A percentile compares a stretch with the other conserved stretches of the same genome.
These are phyloP conservation scores for Neodidymelliopsis sp. DNA, from an alignment of 2,329 filamentous ascomycete genomes.

Conservation along the genomic window DNA sequence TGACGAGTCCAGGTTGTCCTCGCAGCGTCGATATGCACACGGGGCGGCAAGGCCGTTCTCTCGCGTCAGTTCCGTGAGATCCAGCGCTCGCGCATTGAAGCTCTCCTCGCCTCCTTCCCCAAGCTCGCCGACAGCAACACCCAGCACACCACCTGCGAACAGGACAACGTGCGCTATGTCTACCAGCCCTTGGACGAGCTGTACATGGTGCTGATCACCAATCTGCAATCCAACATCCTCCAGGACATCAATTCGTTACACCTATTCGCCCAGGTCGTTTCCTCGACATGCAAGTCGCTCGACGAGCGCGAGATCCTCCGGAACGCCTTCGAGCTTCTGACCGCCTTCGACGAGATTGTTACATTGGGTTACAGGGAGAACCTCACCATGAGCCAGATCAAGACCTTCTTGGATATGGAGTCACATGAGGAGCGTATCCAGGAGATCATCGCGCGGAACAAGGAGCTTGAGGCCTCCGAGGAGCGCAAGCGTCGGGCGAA, in stretches of 20 bases:
- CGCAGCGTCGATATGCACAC: constrained; percentile 97
- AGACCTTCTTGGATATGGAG: constrained; percentile 99
- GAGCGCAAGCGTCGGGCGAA: constrained; percentile 99
- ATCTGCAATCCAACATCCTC: constrained; percentile 98
- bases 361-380: constrained; percentile 97
- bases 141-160: constrained; percentile 97
- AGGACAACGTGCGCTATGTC: constrained; percentile 99
- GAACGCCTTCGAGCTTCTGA: constrained; percentile 95
- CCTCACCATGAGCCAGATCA: constrained; percentile 94
- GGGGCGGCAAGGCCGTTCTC: constrained; percentile 96
- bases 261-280: constrained; percentile 96
- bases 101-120: constrained; percentile 93
- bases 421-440: constrained; percentile 98
- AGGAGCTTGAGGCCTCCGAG: constrained; percentile 96
- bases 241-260: constrained; percentile 99
- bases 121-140: constrained; percentile 96
- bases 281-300: constrained; percentile 92
- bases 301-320: constrained; percentile 95
- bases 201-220: constrained; percentile 99
- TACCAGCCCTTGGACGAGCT: constrained; percentile 99
- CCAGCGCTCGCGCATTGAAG: constrained; percentile 95
- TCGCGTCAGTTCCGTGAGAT: constrained; percentile 98
- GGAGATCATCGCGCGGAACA: constrained; percentile 78
- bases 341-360: constrained; percentile 96
- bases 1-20: constrained; percentile 79